Conservation (phyloP, 2,329 filamentous ascomycete genomes). For the Tolypocladium inflatum region DNA sequence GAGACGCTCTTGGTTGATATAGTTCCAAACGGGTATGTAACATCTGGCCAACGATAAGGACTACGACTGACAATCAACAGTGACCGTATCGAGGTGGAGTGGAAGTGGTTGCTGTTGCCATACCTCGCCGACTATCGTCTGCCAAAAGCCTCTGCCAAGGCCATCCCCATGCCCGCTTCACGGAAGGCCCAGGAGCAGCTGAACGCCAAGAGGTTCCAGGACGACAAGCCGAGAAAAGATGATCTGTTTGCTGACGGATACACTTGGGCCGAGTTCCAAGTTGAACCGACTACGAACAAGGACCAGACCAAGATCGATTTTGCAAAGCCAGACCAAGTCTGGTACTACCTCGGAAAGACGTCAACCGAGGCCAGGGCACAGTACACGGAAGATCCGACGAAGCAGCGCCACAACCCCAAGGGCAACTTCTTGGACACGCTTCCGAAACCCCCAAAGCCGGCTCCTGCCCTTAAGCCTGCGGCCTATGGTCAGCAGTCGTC, state of each 20-base stretch:
- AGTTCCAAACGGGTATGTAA: constrained; percentile 69
- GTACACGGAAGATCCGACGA: constrained; percentile 69
- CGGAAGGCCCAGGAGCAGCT: constrained; percentile 56
- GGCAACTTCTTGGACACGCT: constrained; percentile 67
- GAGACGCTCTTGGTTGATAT: constrained; percentile 71
- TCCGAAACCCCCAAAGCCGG: constrained; percentile 38
- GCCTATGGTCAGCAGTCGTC: constrained; percentile 5
- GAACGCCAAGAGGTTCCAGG: constrained; percentile 52
- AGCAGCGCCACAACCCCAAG: constrained; percentile 53
- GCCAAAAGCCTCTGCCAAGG: constrained; percentile 64
- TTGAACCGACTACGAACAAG: constrained; percentile 45
- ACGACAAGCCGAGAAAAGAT: constrained; percentile 55
- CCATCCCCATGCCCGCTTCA: constrained; percentile 59
- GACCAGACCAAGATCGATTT: constrained; percentile 63
- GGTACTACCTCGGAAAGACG: constrained; percentile 76
- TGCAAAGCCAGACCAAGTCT: constrained; percentile 63
- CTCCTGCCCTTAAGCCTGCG: constrained; percentile 14
- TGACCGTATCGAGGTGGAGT: constrained; percentile 69
- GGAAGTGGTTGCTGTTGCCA: constrained; percentile 72
- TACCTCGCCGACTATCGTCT: constrained; percentile 61
- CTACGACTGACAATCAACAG: constrained; percentile 37
- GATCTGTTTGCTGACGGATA: constrained; percentile 59
- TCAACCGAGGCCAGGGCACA: constrained; percentile 88
- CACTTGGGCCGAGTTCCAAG: constrained; percentile 74
- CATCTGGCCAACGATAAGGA: neutral